These are phyloP conservation scores for Haplosporangium sp. DNA, from an alignment of 371 early-diverging fungal genomes.

Conservation along the genomic window DNA sequence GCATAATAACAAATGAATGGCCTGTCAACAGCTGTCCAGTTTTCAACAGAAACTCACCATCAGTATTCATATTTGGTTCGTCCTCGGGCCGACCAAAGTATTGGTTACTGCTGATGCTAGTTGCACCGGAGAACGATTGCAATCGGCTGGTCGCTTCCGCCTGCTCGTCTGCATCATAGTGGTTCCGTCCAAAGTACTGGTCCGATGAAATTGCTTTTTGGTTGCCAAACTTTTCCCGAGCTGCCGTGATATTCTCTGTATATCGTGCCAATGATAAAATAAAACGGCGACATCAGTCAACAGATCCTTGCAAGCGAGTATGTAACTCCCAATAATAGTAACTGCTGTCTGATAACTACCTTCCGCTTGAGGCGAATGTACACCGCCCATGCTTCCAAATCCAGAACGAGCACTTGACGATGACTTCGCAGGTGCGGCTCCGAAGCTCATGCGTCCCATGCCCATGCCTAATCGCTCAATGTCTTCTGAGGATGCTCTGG, in stretches of 20 bases:
- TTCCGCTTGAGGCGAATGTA: conserved; percentile 47
- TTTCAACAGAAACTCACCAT: conserved; percentile 12
- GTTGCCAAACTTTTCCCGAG: conserved; percentile 78
- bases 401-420: conserved; percentile 23
- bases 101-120: conserved; percentile 83
- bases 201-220: conserved; percentile 89
- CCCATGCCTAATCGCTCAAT: conserved; percentile 86
- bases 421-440: conserved; percentile 42
- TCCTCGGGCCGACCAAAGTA: conserved; percentile 84
- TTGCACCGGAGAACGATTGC: conserved; percentile 75
- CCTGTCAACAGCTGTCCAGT: not conserved
- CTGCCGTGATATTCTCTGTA: conserved; percentile 50
- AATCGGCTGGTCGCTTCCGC: conserved; percentile 76
- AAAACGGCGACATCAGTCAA: not conserved
- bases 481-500: conserved; percentile 56
- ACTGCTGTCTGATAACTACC: conserved; percentile 12
- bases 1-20: not conserved
- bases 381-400: conserved; percentile 38
- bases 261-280: not conserved
- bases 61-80: conserved; percentile 21
- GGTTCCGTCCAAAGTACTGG: conserved; percentile 88
- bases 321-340: no score
- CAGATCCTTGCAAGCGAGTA: not conserved
- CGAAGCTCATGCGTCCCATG: conserved; percentile 80
- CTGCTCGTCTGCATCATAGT: conserved; percentile 70